Percentiles rank a stretch among this genome's conserved stretches.
Evolutionary conservation across 768 basidiomycete genomes (phyloP).

Genomic region (Phlebiopsis gigantea): DNA sequence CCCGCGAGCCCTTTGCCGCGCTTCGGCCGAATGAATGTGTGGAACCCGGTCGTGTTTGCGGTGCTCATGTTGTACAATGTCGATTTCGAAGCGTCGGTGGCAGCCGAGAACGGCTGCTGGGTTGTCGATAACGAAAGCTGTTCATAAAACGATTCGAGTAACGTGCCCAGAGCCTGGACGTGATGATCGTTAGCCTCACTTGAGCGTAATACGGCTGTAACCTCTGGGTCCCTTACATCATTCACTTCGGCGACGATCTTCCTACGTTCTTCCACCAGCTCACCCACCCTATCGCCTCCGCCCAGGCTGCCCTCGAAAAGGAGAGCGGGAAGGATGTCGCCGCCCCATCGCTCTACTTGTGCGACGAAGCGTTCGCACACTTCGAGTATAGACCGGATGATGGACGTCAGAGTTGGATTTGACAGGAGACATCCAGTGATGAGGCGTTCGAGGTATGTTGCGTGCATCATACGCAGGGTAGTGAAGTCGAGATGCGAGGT

Average conservation of each 20-base stretch:
- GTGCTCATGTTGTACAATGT: slow-evolving; percentile 52
- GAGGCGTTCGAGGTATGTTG: slow-evolving; percentile 73
- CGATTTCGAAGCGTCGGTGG: slow-evolving; percentile 63
- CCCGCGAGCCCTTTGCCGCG: slow-evolving; percentile 48
- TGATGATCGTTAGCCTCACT: slow-evolving; percentile 3
- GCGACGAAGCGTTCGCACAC: slow-evolving; percentile 85
- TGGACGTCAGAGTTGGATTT: slow-evolving; percentile 53
- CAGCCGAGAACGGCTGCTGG: slow-evolving; percentile 55
- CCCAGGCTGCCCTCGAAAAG: slow-evolving; percentile 75
- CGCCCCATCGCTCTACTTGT: slow-evolving; percentile 88
- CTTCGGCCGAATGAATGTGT: slow-evolving; percentile 48
- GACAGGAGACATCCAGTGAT: slow-evolving; percentile 76
- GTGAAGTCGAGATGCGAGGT: slow-evolving; percentile 71
- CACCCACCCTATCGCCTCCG: slow-evolving; percentile 58
- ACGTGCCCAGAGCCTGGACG: slow-evolving; percentile 55
- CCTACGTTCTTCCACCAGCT: slow-evolving; percentile 68
- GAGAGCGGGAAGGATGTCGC: slow-evolving; percentile 81
- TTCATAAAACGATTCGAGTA: slow-evolving; percentile 75
- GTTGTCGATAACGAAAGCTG: slow-evolving; percentile 72
- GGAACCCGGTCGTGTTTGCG: slow-evolving; percentile 38
- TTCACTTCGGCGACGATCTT: slow-evolving; percentile 69
- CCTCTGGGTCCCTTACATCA: slow-evolving; percentile 42
- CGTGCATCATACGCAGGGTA: slow-evolving; percentile 76
- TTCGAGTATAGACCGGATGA: slow-evolving; percentile 70
- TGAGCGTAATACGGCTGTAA: not conserved